These are phyloP conservation scores for Cystobasidium onofrii DNA, from an alignment of 768 basidiomycete species.

Conservation along the genomic window DNA sequence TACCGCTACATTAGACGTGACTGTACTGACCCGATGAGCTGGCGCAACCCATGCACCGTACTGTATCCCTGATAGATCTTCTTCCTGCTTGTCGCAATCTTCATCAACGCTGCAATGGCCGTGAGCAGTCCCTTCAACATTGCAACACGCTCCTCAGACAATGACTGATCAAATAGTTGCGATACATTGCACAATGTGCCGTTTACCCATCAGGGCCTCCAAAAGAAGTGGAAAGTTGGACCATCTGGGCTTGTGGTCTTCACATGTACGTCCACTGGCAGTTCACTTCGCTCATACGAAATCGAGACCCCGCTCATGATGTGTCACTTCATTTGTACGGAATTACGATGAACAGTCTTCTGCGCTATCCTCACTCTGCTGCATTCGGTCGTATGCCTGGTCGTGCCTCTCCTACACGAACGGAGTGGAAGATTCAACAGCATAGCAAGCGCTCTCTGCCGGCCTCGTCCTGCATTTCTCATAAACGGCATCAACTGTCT, in stretches of 20 bases:
- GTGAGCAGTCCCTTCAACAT: background rate
- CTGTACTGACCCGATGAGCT: background rate
- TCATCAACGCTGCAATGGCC: constrained; percentile 38
- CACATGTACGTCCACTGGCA: constrained; percentile 1
- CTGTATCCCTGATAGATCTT: constrained; percentile 17
- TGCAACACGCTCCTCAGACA: background rate
- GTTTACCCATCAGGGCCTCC: constrained; percentile 21
- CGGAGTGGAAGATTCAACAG: constrained; percentile 19
- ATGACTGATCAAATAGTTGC: background rate
- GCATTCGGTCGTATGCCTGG: constrained; percentile 29
- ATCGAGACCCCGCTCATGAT: background rate
- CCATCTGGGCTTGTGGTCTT: constrained; percentile 26
- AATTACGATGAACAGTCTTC: background rate
- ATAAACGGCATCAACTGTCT: constrained; percentile 24
- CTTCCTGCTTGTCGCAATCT: constrained; percentile 32
- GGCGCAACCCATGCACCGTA: background rate
- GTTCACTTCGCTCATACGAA: background rate
- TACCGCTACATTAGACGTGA: background rate
- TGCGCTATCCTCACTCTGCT: constrained; percentile 29
- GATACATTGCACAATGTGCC: background rate
- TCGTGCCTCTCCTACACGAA: constrained; percentile 35
- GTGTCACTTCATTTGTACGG: background rate
- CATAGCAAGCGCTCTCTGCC: constrained; percentile 34
- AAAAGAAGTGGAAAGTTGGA: constrained; percentile 36
- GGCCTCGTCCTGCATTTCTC: constrained; percentile 35